Percentiles rank a stretch among this genome's conserved stretches.
These are phyloP conservation scores for Metrosideros polymorpha DNA, from an alignment of 441 rosid species.

Conservation along the genomic window DNA sequence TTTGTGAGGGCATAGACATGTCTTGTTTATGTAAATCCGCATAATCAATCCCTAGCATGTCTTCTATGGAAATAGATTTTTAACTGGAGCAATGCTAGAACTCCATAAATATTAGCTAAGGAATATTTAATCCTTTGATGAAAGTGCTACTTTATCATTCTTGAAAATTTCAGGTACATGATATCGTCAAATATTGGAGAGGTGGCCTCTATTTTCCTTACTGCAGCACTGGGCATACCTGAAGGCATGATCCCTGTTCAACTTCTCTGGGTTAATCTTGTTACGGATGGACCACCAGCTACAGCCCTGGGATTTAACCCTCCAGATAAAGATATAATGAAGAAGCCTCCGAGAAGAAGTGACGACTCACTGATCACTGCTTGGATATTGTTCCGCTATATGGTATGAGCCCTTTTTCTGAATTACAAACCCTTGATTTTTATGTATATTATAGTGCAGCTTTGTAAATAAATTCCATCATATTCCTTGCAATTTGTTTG, in stretches of 20 bases:
- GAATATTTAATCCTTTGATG: not conserved
- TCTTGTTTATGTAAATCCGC: not conserved
- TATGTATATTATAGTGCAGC: not conserved
- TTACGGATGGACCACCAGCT: conserved; percentile 98
- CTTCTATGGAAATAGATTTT: not conserved
- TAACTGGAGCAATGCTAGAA: not conserved
- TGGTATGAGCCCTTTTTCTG: conserved; percentile 34
- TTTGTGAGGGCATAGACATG: not conserved
- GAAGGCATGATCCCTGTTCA: conserved; percentile 97
- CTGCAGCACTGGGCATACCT: conserved; percentile 95
- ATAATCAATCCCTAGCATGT: not conserved
- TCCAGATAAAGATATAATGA: conserved; percentile 81
- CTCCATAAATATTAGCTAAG: not conserved
- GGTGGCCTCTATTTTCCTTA: conserved; percentile 89
- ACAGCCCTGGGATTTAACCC: conserved; percentile 95
- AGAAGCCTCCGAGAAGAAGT: conserved; percentile 81
- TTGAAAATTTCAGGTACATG: conserved; percentile 62
- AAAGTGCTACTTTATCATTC: not conserved
- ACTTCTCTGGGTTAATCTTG: conserved; percentile 98
- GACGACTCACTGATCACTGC: conserved; percentile 77
- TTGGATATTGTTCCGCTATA: conserved; percentile 90
- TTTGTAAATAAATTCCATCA: not conserved
- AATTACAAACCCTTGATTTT: not conserved
- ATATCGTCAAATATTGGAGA: conserved; percentile 96
- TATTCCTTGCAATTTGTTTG: not conserved